Evolutionary conservation across 257 asterid genomes (phyloP).

Genomic region (Anisodus acutangulus): DNA sequence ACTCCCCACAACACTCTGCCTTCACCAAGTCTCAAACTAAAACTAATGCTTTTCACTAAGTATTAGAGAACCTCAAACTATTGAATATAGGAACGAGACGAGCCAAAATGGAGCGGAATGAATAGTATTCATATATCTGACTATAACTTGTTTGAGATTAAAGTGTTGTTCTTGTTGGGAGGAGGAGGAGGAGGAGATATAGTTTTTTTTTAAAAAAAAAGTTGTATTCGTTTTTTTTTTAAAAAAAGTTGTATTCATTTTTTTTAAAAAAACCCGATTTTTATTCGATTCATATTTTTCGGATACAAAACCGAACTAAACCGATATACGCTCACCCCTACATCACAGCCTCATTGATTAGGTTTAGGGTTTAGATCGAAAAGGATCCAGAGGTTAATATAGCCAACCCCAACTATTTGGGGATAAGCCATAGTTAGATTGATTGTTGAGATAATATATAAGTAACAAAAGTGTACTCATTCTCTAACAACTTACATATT

Average conservation of each 20-base stretch:
- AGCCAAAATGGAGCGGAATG: neutral
- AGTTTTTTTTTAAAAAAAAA: too few relatives aligned
- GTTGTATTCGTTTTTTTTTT: too few relatives aligned
- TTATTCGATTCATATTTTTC: too few relatives aligned
- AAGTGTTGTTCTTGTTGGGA: neutral
- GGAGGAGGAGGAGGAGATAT: too few relatives aligned
- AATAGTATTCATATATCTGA: neutral
- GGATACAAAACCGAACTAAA: too few relatives aligned
- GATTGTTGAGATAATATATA: neutral
- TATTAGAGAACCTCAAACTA: neutral
- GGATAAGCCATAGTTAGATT: neutral
- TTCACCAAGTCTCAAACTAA: too few relatives aligned
- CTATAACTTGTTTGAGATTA: neutral
- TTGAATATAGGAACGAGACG: neutral
- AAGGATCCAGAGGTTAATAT: neutral
- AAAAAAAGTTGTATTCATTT: too few relatives aligned
- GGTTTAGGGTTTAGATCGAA: neutral
- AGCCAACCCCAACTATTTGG: neutral
- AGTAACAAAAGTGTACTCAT: slow-evolving; percentile 1
- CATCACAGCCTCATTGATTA: slow-evolving; percentile 27
- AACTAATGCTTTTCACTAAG: neutral
- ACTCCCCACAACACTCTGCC: too few relatives aligned
- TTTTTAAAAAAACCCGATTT: too few relatives aligned
- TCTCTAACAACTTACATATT: neutral
- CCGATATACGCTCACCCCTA: too few relatives aligned